Percentiles rank a stretch among this genome's conserved stretches.
phyloP scores from a whole-genome alignment of 352 stramenopile genomes.

The Phytophthora megakarya region DNA sequence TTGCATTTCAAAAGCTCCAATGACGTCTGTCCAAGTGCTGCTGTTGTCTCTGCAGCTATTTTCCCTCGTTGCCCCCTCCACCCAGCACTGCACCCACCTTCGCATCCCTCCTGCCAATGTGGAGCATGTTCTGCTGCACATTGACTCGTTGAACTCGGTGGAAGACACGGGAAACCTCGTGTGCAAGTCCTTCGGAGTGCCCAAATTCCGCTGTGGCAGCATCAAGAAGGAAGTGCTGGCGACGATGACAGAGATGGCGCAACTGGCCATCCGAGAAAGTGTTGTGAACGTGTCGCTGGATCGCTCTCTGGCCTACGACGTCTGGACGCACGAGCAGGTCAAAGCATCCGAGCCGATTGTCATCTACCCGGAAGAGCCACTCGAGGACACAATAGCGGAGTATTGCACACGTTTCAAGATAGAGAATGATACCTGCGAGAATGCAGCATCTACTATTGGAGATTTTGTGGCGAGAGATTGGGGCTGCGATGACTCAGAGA shows the following conservation, averaged over 20 bases:
- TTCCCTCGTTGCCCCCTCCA: background rate
- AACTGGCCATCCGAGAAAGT: slow-evolving; percentile 43
- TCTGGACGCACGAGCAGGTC: slow-evolving; percentile 29
- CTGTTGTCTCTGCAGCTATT: slow-evolving; percentile 21
- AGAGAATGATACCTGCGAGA: slow-evolving; percentile 13
- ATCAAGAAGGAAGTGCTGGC: slow-evolving; percentile 41
- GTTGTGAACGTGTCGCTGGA: slow-evolving; percentile 70
- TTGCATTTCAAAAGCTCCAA: slow-evolving; percentile 1
- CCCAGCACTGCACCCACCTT: slow-evolving; percentile 28
- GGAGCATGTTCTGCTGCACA: slow-evolving; percentile 39
- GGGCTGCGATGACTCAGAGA: slow-evolving; percentile 43
- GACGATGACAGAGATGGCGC: slow-evolving; percentile 53
- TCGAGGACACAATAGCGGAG: slow-evolving; percentile 34
- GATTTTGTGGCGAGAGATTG: slow-evolving; percentile 48
- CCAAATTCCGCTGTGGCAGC: slow-evolving; percentile 38
- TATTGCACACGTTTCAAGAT: slow-evolving; percentile 42
- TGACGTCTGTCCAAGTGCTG: slow-evolving; percentile 3
- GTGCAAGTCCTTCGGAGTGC: slow-evolving; percentile 34
- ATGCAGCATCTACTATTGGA: slow-evolving; percentile 22
- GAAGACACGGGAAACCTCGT: slow-evolving; percentile 27
- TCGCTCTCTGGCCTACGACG: slow-evolving; percentile 48
- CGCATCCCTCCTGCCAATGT: slow-evolving; percentile 33
- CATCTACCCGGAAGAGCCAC: slow-evolving; percentile 42
- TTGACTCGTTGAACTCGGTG: slow-evolving; percentile 43
- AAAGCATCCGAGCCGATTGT: slow-evolving; percentile 31